phyloP scores from a whole-genome alignment of 495 filamentous ascomycete genomes.

The Lepraria neglecta region DNA sequence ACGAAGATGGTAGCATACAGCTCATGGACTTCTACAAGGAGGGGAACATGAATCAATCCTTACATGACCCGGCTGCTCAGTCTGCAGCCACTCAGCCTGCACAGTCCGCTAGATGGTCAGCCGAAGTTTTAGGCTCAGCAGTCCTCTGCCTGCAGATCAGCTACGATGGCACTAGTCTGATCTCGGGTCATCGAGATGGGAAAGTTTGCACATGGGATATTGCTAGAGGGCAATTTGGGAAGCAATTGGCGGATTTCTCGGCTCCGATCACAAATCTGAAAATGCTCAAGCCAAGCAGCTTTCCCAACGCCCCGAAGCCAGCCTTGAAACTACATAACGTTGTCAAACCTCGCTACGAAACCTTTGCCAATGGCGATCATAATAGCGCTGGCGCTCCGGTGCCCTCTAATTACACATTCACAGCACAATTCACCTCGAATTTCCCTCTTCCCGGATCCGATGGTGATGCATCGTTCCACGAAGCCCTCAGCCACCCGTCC shows the following conservation, averaged over 20 bases:
- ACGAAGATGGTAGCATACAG: constrained; percentile 78
- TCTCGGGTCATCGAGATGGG: constrained; percentile 77
- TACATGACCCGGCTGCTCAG: constrained; percentile 50
- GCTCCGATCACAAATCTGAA: constrained; percentile 72
- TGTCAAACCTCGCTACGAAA: constrained; percentile 62
- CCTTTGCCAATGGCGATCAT: constrained; percentile 39
- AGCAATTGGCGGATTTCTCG: constrained; percentile 59
- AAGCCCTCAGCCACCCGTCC: constrained; percentile 46
- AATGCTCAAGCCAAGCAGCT: constrained; percentile 58
- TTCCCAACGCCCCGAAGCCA: constrained; percentile 37
- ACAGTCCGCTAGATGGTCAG: constrained; percentile 52
- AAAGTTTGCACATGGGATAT: constrained; percentile 77
- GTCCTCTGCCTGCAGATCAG: constrained; percentile 59
- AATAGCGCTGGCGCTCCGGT: constrained; percentile 45
- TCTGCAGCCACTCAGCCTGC: constrained; percentile 54
- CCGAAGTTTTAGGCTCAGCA: constrained; percentile 54
- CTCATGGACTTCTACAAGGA: constrained; percentile 68
- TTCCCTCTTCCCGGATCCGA: constrained; percentile 14
- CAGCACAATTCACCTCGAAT: constrained; percentile 50
- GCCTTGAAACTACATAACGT: constrained; percentile 53
- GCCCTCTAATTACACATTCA: constrained; percentile 61
- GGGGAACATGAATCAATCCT: constrained; percentile 42
- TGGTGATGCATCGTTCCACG: constrained; percentile 38
- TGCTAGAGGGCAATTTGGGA: constrained; percentile 54
- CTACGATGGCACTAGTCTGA: constrained; percentile 73